These are phyloP conservation scores for Suillus fuscotomentosus DNA, from an alignment of 768 basidiomycete species.

Conservation along the genomic window DNA sequence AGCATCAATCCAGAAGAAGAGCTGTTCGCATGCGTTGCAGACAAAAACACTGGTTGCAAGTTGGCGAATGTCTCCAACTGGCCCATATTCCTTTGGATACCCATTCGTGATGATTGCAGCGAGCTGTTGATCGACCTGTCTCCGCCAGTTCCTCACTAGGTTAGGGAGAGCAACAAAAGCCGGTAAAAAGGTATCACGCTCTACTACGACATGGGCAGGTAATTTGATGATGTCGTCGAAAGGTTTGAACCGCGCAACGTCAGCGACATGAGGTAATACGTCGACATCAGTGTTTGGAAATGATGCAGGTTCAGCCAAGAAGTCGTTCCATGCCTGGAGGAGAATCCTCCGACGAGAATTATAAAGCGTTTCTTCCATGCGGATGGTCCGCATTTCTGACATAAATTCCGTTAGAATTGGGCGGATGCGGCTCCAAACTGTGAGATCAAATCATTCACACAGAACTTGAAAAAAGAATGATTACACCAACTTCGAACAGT, in stretches of 20 bases:
- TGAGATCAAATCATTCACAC: slow-evolving; percentile 8
- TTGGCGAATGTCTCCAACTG: slow-evolving; percentile 16
- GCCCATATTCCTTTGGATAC: slow-evolving; percentile 16
- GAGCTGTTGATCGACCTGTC: slow-evolving; percentile 22
- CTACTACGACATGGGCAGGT: slow-evolving; percentile 4
- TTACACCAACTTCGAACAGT: slow-evolving; percentile 19
- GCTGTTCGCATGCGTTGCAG: slow-evolving; percentile 15
- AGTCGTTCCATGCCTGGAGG: slow-evolving; percentile 24
- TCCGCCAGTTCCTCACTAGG: slow-evolving; percentile 21
- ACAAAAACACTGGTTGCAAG: slow-evolving; percentile 29
- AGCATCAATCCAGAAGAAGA: slow-evolving; percentile 2
- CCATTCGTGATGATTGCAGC: slow-evolving; percentile 25
- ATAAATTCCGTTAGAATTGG: slow-evolving; percentile 25
- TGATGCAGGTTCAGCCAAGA: slow-evolving; percentile 15
- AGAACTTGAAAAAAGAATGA: not conserved
- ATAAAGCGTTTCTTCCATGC: slow-evolving; percentile 29
- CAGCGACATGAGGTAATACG: slow-evolving; percentile 27
- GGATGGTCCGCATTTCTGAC: slow-evolving; percentile 29
- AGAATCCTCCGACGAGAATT: slow-evolving; percentile 23
- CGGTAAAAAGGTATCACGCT: slow-evolving; percentile 14
- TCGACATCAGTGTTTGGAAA: slow-evolving; percentile 12
- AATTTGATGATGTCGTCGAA: slow-evolving; percentile 27
- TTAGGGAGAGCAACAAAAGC: slow-evolving; percentile 18
- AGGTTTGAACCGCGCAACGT: slow-evolving; percentile 19
- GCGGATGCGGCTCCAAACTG: slow-evolving; percentile 17